Percentiles rank a stretch among this genome's conserved stretches.
Evolutionary conservation across 805 yeast species (phyloP).

Genomic region (Wickerhamomyces chambardii): DNA sequence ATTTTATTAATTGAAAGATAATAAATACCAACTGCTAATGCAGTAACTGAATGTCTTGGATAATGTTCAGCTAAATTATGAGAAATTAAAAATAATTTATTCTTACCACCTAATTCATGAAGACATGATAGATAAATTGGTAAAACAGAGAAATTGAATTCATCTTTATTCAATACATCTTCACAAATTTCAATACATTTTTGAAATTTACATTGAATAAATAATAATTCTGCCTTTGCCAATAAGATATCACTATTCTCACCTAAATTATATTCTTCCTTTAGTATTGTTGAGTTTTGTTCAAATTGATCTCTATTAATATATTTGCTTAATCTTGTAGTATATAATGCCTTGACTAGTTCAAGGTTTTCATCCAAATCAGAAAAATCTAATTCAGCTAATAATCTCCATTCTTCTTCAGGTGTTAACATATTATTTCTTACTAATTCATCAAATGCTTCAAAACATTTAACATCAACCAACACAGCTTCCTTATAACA

Average conservation of each 20-base stretch:
- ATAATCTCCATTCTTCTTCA: slow-evolving; percentile 77
- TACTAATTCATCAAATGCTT: slow-evolving; percentile 78
- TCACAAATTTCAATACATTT: slow-evolving; percentile 74
- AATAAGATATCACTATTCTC: slow-evolving; percentile 63
- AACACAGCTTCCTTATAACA: slow-evolving; percentile 79
- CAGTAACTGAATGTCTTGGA: slow-evolving; percentile 75
- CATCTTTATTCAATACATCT: slow-evolving; percentile 41
- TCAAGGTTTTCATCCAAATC: slow-evolving; percentile 76
- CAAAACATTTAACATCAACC: slow-evolving; percentile 88
- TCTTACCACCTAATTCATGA: slow-evolving; percentile 76
- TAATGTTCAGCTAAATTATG: slow-evolving; percentile 81
- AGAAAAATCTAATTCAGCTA: slow-evolving; percentile 55
- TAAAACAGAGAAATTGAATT: slow-evolving; percentile 58
- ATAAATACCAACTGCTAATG: slow-evolving; percentile 91
- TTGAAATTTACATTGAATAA: slow-evolving; percentile 70
- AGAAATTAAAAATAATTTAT: slow-evolving; percentile 69
- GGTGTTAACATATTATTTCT: slow-evolving; percentile 72
- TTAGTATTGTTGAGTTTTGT: slow-evolving; percentile 57
- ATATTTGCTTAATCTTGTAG: slow-evolving; percentile 69
- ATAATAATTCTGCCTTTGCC: slow-evolving; percentile 60
- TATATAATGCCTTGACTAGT: slow-evolving; percentile 66
- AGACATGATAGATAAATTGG: slow-evolving; percentile 80
- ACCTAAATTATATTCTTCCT: slow-evolving; percentile 63
- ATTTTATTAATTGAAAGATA: slow-evolving; percentile 68
- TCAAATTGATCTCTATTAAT: slow-evolving; percentile 45